Conservation (phyloP, 2,329 filamentous ascomycete genomes). For the Colletotrichum melonis region DNA sequence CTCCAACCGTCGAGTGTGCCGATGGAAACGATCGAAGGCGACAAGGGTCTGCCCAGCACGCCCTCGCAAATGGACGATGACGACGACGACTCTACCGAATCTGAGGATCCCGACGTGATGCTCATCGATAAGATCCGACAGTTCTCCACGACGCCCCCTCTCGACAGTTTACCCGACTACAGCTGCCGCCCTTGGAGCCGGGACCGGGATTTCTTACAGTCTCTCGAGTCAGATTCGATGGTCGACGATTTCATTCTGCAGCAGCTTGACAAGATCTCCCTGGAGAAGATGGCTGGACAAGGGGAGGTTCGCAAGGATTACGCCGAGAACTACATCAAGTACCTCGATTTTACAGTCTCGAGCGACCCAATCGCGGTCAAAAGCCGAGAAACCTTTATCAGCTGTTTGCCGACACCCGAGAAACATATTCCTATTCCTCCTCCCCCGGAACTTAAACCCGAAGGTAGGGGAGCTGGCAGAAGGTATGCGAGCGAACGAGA, state of each 20-base stretch:
- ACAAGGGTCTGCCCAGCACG: conserved; percentile 51
- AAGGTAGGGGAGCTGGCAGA: conserved; percentile 64
- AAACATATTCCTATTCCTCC: conserved; percentile 31
- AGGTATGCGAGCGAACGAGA: conserved; percentile 79
- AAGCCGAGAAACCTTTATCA: conserved; percentile 63
- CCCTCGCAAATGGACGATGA: conserved; percentile 59
- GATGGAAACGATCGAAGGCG: conserved; percentile 40
- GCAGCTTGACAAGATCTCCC: conserved; percentile 55
- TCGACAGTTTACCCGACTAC: conserved; percentile 64
- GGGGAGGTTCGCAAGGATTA: conserved; percentile 54
- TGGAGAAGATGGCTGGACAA: conserved; percentile 51
- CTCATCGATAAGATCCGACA: conserved; percentile 61
- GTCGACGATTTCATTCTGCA: conserved; percentile 59
- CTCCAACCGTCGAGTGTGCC: conserved; percentile 30
- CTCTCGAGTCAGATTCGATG: conserved; percentile 51
- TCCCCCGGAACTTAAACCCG: conserved; percentile 65
- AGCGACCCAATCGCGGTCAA: conserved; percentile 65
- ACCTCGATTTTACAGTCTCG: conserved; percentile 67
- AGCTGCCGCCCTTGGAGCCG: conserved; percentile 59
- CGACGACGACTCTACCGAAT: conserved; percentile 65
- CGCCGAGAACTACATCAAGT: conserved; percentile 59
- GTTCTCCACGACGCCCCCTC: conserved; percentile 64
- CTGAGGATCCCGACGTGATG: conserved; percentile 63
- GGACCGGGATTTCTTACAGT: conserved; percentile 57
- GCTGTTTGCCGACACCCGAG: conserved; percentile 32